Evolutionary conservation across 495 filamentous ascomycete genomes (phyloP).

Genomic region (Xylaria sp.): DNA sequence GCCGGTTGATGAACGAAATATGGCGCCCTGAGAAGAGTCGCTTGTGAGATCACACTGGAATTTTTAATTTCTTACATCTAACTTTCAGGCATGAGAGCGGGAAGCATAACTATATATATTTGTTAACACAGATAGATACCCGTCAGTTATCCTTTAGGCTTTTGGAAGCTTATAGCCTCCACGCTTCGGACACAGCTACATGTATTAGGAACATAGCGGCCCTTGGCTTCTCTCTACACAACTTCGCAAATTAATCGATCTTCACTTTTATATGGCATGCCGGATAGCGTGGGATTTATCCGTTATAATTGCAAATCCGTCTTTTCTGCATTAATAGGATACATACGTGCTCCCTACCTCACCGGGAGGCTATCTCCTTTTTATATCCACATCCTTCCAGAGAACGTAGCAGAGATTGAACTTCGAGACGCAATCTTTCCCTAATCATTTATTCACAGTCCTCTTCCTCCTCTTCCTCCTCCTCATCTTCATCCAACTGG

Average conservation of each 20-base stretch:
- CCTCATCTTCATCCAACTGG: background rate
- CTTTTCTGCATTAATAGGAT: background rate
- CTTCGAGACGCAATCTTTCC: background rate
- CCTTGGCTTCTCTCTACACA: background rate
- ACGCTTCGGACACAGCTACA: background rate
- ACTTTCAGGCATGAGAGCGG: background rate
- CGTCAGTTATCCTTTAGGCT: background rate
- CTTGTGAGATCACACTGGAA: background rate
- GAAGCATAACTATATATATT: background rate
- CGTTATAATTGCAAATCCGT: background rate
- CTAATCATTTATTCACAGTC: background rate
- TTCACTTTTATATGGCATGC: background rate
- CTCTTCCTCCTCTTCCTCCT: slow-evolving; percentile 6
- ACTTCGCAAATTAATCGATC: background rate
- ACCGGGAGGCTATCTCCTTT: background rate
- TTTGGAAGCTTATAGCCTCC: background rate
- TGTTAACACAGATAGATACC: background rate
- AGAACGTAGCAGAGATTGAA: background rate
- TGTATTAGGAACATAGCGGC: background rate
- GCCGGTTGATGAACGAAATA: slow-evolving; percentile 39
- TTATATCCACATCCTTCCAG: slow-evolving; percentile 9
- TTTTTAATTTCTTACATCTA: background rate
- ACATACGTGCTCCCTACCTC: background rate
- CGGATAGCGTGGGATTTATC: background rate
- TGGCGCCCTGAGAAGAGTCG: slow-evolving; percentile 38